A percentile compares a stretch with the other conserved stretches of the same genome.
Conservation (phyloP, 2,329 filamentous ascomycete species). For the Penicillium verrucosum region DNA sequence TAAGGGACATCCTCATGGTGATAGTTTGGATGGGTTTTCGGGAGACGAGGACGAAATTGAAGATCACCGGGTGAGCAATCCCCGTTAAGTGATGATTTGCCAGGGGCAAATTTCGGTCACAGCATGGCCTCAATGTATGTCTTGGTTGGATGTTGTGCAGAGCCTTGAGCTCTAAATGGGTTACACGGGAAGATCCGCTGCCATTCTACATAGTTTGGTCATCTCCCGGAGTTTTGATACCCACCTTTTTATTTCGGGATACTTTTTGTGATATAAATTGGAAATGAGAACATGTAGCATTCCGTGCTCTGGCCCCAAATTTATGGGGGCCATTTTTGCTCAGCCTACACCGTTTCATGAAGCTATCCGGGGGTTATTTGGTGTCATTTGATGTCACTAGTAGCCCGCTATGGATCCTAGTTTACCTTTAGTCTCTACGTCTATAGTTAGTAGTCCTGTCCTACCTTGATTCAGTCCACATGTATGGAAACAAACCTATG, state of each 20-base stretch:
- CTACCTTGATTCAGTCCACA: not conserved
- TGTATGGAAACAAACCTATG: not conserved
- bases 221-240: not conserved
- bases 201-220: not conserved
- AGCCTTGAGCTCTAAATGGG: not conserved
- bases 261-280: not conserved
- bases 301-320: not conserved
- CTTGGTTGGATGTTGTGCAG: not conserved
- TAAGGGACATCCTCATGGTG: constrained; percentile 7
- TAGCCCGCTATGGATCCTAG: not conserved
- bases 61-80: not conserved
- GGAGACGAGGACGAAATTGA: constrained; percentile 8
- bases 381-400: not conserved
- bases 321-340: not conserved
- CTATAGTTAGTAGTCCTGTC: not conserved
- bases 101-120: not conserved
- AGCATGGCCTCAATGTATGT: not conserved
- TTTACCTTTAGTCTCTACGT: not conserved
- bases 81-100: not conserved
- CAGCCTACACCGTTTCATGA: not conserved
- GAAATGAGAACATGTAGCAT: not conserved
- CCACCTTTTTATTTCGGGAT: not conserved
- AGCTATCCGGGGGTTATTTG: not conserved
- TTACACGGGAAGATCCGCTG: constrained; percentile 4
- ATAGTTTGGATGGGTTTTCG: constrained; percentile 11